Base-by-base conservation (phyloP, 2,329 filamentous ascomycete species). In the Alternaria consortialis region DNA sequence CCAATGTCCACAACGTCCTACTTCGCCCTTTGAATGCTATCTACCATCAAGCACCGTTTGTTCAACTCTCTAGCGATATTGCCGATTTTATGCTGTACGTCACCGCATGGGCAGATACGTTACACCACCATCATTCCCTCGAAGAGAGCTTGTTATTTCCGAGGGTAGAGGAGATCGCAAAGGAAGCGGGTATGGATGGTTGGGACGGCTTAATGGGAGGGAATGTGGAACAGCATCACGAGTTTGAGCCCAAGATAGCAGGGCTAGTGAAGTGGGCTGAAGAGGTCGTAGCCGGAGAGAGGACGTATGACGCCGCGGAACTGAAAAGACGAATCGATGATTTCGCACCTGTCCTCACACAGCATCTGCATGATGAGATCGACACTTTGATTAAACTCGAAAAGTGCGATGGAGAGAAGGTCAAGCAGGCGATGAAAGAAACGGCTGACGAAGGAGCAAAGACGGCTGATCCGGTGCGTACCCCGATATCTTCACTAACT, bases 61-160 rank as follows among this genome's bases (percentile, higher is more conserved):
- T 43, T 52, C 70, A 43, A 60, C 73, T 27, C 1, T 51, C 44
- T 53, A 60, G 12, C 60, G 71, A 62, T 32, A 67, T 75, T 5
- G 53, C 65, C n/a, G 70, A 76, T 44, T 64, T 78, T 13, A 66
- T 74, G 23, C 65, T 71, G 11, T 78, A 76, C 58, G 65, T 76
- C 7, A 58, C 65, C 2, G 73, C 72, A 11, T 80, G 77, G 74
- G 65, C 64, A 17, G 72, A 77, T 15, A 74, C 72, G 37, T 73
- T 80, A 5, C 64, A 79, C 37, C 75, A 79, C 58, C 79, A 80
- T 58, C 78, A 80, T 56, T 52, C 65, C 1, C 61, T 68, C 36
- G 79, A 80, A 55, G 79, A 80, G 51, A 58, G 44, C 0, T 58
- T 69, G 44, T 76, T 79, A 27, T 80, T 81, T 56, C 78, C 79